Conservation (phyloP, 148 eudicot genomes). For the Polygonum maritimum region DNA sequence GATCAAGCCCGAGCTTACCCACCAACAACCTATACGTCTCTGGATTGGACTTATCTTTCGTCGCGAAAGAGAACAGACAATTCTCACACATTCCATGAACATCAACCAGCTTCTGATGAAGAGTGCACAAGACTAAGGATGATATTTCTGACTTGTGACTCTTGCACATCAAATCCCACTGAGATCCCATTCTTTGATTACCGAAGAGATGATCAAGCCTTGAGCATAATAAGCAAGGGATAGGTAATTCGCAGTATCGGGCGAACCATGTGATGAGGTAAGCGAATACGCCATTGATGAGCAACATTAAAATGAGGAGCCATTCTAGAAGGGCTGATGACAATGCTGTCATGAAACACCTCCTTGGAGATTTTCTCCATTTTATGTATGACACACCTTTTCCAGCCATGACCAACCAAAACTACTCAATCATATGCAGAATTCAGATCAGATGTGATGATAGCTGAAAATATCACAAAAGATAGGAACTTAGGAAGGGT, state of each 20-base stretch:
- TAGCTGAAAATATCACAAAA: neutral
- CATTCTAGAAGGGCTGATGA: slow-evolving; percentile 73
- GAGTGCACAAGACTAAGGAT: slow-evolving; percentile 54
- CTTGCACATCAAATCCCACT: slow-evolving; percentile 67
- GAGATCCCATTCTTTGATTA: slow-evolving; percentile 42
- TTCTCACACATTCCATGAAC: slow-evolving; percentile 73
- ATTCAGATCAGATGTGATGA: neutral
- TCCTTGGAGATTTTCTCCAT: slow-evolving; percentile 18
- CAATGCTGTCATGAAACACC: slow-evolving; percentile 30
- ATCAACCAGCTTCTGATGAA: slow-evolving; percentile 74
- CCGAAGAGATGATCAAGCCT: slow-evolving; percentile 77
- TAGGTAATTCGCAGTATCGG: slow-evolving; percentile 49
- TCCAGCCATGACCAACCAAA: slow-evolving; percentile 34
- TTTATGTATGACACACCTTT: slow-evolving; percentile 20
- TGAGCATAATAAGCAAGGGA: slow-evolving; percentile 88
- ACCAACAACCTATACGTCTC: slow-evolving; percentile 68
- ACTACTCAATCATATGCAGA: slow-evolving; percentile 19
- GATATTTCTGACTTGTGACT: slow-evolving; percentile 74
- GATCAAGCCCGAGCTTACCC: slow-evolving; percentile 58
- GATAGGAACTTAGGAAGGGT: neutral
- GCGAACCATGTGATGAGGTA: slow-evolving; percentile 72
- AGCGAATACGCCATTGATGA: slow-evolving; percentile 58
- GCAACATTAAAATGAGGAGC: slow-evolving; percentile 63
- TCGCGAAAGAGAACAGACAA: slow-evolving; percentile 83
- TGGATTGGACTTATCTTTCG: slow-evolving; percentile 61